These are phyloP conservation scores for Suhomyces atakaporum DNA, from an alignment of 1,139 yeast genomes.

Conservation along the genomic window DNA sequence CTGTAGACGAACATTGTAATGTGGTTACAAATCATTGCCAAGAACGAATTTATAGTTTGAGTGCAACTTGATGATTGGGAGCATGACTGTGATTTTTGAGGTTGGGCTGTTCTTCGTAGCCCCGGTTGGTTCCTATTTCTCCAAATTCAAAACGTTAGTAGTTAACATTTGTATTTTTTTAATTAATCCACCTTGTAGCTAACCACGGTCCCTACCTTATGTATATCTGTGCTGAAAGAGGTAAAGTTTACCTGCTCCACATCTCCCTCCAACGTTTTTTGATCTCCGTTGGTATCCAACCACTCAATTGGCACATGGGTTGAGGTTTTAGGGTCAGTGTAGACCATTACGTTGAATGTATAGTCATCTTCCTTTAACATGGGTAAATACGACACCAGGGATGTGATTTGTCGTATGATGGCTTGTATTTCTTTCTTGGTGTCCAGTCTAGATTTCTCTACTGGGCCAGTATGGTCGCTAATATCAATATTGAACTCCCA, in stretches of 20 bases:
- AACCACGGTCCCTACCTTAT: constrained; percentile 75
- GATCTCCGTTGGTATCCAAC: constrained; percentile 71
- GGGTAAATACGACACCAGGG: constrained; percentile 85
- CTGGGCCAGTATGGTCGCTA: constrained; percentile 16
- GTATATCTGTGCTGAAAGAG: constrained; percentile 67
- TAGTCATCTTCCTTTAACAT: constrained; percentile 64
- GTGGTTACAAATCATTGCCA: too few species aligned
- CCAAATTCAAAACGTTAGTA: background rate
- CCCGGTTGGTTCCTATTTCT: too few species aligned
- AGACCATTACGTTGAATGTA: constrained; percentile 85
- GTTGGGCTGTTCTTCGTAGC: too few species aligned
- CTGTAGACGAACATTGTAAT: too few species aligned
- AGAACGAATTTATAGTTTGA: too few species aligned
- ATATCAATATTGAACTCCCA: constrained; percentile 81
- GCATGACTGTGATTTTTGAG: too few species aligned
- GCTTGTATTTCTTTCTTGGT: constrained; percentile 80
- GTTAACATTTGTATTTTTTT: too few species aligned
- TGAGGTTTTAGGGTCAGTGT: constrained; percentile 71
- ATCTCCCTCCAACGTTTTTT: constrained; percentile 53
- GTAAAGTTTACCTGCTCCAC: constrained; percentile 72
- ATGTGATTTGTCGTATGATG: constrained; percentile 84
- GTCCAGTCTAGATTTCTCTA: constrained; percentile 43
- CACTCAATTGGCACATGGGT: constrained; percentile 75
- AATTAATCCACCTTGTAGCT: constrained; percentile 52
- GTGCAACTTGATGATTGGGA: too few species aligned